Evolutionary conservation across 2,329 filamentous ascomycete species (phyloP).

Genomic region (Dryadomyces sulphureus): DNA sequence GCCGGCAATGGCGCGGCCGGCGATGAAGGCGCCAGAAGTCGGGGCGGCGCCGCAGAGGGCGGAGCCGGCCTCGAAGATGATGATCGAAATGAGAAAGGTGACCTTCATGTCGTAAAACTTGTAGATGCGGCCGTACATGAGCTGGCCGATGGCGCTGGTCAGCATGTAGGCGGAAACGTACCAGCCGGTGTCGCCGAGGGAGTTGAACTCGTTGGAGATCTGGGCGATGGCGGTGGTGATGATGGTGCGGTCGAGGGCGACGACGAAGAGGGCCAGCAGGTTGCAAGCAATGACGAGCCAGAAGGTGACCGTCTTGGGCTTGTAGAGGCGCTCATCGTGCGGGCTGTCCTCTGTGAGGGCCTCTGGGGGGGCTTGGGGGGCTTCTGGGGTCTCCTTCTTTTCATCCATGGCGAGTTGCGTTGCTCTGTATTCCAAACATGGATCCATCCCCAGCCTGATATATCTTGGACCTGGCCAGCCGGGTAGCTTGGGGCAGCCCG

Average conservation of each 20-base stretch:
- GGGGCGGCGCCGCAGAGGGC: conserved; percentile 11
- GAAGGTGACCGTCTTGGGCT: background rate
- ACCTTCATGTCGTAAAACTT: background rate
- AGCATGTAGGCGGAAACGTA: conserved; percentile 7
- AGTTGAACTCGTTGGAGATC: conserved; percentile 6
- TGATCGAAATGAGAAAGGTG: background rate
- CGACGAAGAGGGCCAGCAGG: background rate
- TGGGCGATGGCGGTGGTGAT: conserved; percentile 4
- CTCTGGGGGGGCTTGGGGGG: too few species aligned
- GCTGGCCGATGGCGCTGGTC: background rate
- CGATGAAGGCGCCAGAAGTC: background rate
- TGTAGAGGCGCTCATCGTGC: background rate
- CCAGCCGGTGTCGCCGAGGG: conserved; percentile 6
- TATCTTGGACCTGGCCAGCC: background rate
- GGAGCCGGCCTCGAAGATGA: conserved; percentile 32
- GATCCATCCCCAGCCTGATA: too few species aligned
- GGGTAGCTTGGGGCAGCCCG: background rate
- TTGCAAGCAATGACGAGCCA: background rate
- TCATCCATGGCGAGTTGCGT: too few species aligned
- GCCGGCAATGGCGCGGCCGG: background rate
- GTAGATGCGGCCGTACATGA: background rate
- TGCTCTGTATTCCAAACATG: too few species aligned
- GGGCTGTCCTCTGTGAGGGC: background rate
- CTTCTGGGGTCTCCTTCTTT: too few species aligned
- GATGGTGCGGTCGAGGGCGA: conserved; percentile 4